Evolutionary conservation across 2,329 filamentous ascomycete species (phyloP).

Genomic region (Daldinia eschscholtzii): DNA sequence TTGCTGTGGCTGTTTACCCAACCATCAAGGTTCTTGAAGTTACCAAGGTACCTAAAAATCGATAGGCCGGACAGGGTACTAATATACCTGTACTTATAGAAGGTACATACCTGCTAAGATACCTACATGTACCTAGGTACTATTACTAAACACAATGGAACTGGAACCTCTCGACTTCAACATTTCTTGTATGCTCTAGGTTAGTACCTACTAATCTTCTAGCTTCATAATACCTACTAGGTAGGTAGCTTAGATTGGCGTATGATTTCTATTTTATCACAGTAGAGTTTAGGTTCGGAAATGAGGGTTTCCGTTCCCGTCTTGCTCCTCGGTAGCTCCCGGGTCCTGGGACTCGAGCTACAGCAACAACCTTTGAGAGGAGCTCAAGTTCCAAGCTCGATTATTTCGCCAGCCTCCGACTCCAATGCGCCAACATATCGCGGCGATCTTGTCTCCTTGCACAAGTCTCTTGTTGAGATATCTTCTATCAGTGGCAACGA

Average conservation of each 20-base stretch:
- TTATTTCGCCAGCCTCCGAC: slow-evolving; percentile 3
- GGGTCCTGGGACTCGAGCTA: slow-evolving; percentile 32
- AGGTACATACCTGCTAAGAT: neutral
- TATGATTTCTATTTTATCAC: neutral
- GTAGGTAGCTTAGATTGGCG: neutral
- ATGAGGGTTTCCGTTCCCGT: slow-evolving; percentile 39
- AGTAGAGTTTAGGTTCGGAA: neutral
- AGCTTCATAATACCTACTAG: neutral
- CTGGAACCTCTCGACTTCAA: neutral
- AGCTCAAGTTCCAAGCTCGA: slow-evolving; percentile 12
- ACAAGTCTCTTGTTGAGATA: slow-evolving; percentile 79
- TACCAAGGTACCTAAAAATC: no score
- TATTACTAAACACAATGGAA: neutral
- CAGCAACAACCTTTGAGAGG: slow-evolving; percentile 37
- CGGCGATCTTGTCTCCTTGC: slow-evolving; percentile 74
- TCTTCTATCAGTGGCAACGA: slow-evolving; percentile 80
- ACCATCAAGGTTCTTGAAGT: neutral
- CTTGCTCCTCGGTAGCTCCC: slow-evolving; percentile 31
- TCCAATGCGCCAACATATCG: slow-evolving; percentile 56
- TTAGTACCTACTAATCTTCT: neutral
- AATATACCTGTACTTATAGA: neutral
- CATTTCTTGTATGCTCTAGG: neutral
- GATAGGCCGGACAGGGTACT: neutral
- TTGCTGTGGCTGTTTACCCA: neutral
- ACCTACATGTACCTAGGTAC: neutral